Conservation (phyloP, 2,329 filamentous ascomycete species). For the Fusarium begoniae region DNA sequence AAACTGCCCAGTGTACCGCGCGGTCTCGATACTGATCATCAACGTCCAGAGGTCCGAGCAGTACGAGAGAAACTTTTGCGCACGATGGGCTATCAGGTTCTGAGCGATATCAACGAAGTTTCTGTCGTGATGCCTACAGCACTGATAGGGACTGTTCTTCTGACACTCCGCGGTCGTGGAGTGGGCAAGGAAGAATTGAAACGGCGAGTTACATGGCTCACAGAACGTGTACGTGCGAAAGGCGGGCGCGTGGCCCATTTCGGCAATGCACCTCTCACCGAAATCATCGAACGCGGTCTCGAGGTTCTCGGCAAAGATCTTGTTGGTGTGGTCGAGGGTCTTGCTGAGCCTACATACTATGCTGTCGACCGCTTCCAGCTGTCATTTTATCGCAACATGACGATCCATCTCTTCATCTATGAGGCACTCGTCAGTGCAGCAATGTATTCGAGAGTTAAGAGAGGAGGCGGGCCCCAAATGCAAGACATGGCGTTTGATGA, state of each 20-base stretch:
- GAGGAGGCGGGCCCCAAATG: constrained; percentile 82
- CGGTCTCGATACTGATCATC: constrained; percentile 56
- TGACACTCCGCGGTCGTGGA: constrained; percentile 90
- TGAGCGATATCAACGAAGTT: constrained; percentile 94
- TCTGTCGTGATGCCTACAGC: constrained; percentile 99
- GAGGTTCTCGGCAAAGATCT: constrained; percentile 92
- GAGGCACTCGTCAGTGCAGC: constrained; percentile 90
- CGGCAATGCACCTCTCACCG: constrained; percentile 78
- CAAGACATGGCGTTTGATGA: constrained; percentile 82
- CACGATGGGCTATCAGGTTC: constrained; percentile 89
- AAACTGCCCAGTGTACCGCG: constrained; percentile 56
- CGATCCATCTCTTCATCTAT: constrained; percentile 95
- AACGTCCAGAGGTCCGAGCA: constrained; percentile 58
- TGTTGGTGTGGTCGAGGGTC: constrained; percentile 79
- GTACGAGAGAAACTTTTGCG: constrained; percentile 79
- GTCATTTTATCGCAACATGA: constrained; percentile 99
- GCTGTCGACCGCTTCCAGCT: constrained; percentile 97
- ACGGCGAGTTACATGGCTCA: constrained; percentile 90
- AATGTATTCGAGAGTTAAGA: constrained; percentile 91
- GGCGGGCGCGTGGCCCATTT: constrained; percentile 95
- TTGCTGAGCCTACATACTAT: constrained; percentile 92
- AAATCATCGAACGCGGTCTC: constrained; percentile 87
- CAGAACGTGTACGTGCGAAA: constrained; percentile 80
- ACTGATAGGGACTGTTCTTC: constrained; percentile 89
- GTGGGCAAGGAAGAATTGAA: constrained; percentile 88